A percentile compares a stretch with the other conserved stretches of the same genome.
Evolutionary conservation across 2,329 filamentous ascomycete species (phyloP).

Genomic region (Talaromyces sp.): DNA sequence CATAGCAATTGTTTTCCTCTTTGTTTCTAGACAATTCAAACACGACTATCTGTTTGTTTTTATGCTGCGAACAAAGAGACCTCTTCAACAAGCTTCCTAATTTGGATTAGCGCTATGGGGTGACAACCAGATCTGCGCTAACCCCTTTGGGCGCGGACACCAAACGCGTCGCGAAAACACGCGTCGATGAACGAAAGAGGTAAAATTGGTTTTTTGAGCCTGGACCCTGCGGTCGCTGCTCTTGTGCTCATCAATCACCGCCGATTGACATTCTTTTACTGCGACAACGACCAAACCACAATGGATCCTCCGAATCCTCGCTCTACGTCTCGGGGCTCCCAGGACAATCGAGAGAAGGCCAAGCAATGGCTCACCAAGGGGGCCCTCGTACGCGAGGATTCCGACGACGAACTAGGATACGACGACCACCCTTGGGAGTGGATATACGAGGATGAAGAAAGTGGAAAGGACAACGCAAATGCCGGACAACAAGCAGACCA

Average conservation of each 20-base stretch:
- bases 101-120: not conserved
- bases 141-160: not conserved
- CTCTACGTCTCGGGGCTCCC: constrained; percentile 9
- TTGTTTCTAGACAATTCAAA: not conserved
- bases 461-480: constrained; percentile 17
- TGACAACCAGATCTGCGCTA: not conserved
- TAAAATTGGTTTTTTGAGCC: constrained; percentile 4
- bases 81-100: not conserved
- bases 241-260: no score
- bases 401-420: constrained; percentile 76
- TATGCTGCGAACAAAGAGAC: not conserved
- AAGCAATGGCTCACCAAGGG: constrained; percentile 52
- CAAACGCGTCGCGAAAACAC: not conserved
- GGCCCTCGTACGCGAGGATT: constrained; percentile 68
- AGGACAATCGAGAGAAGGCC: constrained; percentile 30
- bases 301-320: not conserved
- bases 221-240: not conserved
- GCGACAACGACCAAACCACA: not conserved
- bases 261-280: not conserved
- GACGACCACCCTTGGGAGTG: constrained; percentile 74
- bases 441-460: constrained; percentile 54
- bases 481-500: constrained; percentile 14
- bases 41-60: not conserved
- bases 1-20: not conserved
- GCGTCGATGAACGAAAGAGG: constrained; percentile 5